Percentiles rank a stretch among this genome's conserved stretches.
Evolutionary conservation across 805 yeast species (phyloP).

Genomic region (Metschnikowia drakensbergensis): DNA sequence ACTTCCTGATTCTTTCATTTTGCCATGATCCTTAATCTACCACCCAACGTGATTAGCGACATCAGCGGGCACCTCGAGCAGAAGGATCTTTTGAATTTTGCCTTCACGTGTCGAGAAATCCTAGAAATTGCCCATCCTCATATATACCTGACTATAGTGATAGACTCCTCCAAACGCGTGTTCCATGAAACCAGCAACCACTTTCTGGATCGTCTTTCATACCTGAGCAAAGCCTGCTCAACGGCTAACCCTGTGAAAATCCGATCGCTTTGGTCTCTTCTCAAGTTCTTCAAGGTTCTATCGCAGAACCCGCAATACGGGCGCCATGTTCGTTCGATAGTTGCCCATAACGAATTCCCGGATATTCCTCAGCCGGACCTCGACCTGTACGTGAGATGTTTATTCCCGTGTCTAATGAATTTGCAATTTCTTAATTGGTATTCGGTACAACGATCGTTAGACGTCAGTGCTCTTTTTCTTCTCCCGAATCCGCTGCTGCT

Average conservation of each 20-base stretch:
- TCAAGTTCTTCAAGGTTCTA: constrained; percentile 12
- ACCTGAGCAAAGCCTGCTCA: neutral
- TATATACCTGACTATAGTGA: constrained; percentile 10
- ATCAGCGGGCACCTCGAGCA: constrained; percentile 12
- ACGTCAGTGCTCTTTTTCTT: constrained; percentile 6
- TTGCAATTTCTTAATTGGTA: constrained; percentile 14
- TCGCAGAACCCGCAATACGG: constrained; percentile 7
- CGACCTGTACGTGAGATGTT: constrained; percentile 1
- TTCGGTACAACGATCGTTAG: constrained; percentile 8
- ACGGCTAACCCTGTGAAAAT: constrained; percentile 11
- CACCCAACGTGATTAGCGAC: constrained; percentile 9
- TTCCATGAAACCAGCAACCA: constrained; percentile 4
- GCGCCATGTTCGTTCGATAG: constrained; percentile 5
- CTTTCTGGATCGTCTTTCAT: neutral
- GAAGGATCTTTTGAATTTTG: constrained; percentile 11
- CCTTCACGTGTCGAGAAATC: constrained; percentile 8
- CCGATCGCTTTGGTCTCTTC: constrained; percentile 16
- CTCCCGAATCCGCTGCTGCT: constrained; percentile 10
- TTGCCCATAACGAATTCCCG: constrained; percentile 11
- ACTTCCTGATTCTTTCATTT: neutral
- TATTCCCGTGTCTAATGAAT: constrained; percentile 9
- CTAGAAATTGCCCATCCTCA: constrained; percentile 7
- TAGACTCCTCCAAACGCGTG: constrained; percentile 12
- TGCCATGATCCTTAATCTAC: constrained; percentile 6
- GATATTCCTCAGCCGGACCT: constrained; percentile 15